Evolutionary conservation across 2,329 filamentous ascomycete genomes (phyloP).

Genomic region (Ophiostoma pallidulum): DNA sequence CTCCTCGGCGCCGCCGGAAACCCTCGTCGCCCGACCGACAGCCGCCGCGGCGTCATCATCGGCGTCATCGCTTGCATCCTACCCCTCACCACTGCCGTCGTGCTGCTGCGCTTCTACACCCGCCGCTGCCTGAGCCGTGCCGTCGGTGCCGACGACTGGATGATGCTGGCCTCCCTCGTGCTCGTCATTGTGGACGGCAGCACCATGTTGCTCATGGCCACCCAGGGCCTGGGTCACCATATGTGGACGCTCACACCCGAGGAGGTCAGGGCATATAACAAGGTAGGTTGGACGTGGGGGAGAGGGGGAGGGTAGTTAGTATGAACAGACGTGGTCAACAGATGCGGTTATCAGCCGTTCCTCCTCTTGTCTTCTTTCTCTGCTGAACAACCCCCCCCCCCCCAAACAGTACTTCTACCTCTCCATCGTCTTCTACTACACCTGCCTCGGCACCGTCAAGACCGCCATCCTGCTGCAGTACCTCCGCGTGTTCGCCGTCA

Average conservation of each 20-base stretch:
- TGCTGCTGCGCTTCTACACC: constrained; percentile 24
- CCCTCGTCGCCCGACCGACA: constrained; percentile 9
- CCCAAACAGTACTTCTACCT: constrained; percentile 31
- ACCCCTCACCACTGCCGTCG: constrained; percentile 19
- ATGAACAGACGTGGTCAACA: too few relatives aligned
- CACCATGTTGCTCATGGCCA: constrained; percentile 14
- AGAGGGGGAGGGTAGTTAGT: too few relatives aligned
- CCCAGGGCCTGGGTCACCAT: constrained; percentile 14
- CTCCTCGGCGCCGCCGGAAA: neutral
- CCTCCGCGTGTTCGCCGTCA: constrained; percentile 28
- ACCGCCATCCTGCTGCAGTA: constrained; percentile 31
- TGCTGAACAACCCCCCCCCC: too few relatives aligned
- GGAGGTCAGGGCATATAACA: constrained; percentile 10
- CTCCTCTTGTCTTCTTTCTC: too few relatives aligned
- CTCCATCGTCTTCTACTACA: constrained; percentile 30
- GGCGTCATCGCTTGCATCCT: constrained; percentile 19
- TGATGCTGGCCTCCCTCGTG: constrained; percentile 31
- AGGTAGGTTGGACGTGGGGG: too few relatives aligned
- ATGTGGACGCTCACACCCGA: constrained; percentile 12
- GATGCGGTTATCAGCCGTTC: too few relatives aligned
- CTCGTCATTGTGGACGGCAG: constrained; percentile 9
- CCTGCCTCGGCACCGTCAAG: constrained; percentile 27
- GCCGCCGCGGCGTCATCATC: constrained; percentile 19
- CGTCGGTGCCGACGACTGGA: constrained; percentile 25
- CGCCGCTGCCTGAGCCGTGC: constrained; percentile 21